These are phyloP conservation scores for Lactarius tabidus DNA, from an alignment of 768 basidiomycete genomes.

Conservation along the genomic window DNA sequence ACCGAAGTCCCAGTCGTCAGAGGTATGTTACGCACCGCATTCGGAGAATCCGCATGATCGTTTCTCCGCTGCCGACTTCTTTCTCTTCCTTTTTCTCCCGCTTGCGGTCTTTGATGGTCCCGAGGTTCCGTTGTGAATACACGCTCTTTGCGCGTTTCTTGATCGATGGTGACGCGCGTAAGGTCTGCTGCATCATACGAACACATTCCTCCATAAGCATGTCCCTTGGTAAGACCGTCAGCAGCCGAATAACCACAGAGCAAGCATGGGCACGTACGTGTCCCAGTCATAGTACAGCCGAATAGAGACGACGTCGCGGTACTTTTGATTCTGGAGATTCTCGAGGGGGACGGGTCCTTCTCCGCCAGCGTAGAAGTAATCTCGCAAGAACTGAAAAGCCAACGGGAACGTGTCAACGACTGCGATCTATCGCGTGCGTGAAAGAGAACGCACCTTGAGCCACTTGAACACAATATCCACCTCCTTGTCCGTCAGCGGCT, in stretches of 20 bases:
- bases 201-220: slow-evolving; percentile 93
- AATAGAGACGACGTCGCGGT: slow-evolving; percentile 85
- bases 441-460: slow-evolving; percentile 65
- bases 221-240: slow-evolving; percentile 47
- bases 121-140: slow-evolving; percentile 87
- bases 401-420: no score
- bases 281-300: slow-evolving; percentile 96
- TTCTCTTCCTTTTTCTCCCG: slow-evolving; percentile 84
- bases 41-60: slow-evolving; percentile 88
- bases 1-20: no score
- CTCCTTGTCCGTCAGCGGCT: slow-evolving; percentile 89
- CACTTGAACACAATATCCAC: slow-evolving; percentile 99
- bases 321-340: slow-evolving; percentile 88
- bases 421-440: no score
- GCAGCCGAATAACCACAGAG: slow-evolving; percentile 1
- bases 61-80: slow-evolving; percentile 72
- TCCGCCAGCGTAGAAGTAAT: slow-evolving; percentile 93
- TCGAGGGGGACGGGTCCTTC: slow-evolving; percentile 88
- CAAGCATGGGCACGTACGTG: slow-evolving; percentile 51
- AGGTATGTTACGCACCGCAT: slow-evolving; percentile 91
- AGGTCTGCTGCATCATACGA: slow-evolving; percentile 86
- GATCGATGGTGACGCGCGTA: slow-evolving; percentile 67
- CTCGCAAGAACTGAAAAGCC: slow-evolving; percentile 80
- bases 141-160: slow-evolving; percentile 93
- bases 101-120: slow-evolving; percentile 93